phyloP scores from a whole-genome alignment of 371 early-diverging fungal genomes.

The Mucor saturninus region DNA sequence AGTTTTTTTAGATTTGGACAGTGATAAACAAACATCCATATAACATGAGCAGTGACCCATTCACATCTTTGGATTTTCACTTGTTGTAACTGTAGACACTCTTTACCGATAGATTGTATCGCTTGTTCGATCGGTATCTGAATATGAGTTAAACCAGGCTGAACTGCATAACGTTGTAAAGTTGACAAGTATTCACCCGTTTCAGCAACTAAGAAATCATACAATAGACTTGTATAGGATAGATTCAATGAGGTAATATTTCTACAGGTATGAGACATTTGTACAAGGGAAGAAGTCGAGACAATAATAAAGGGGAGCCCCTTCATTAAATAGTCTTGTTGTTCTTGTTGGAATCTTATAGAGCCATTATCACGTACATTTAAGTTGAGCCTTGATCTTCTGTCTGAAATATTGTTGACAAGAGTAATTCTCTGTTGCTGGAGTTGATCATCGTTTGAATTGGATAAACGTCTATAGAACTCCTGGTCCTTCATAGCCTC shows the following conservation, averaged over 20 bases:
- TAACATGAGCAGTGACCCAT: conserved; percentile 60
- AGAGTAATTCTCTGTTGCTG: conserved; percentile 10
- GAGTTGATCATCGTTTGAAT: conserved; percentile 4
- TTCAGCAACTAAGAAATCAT: conserved; percentile 57
- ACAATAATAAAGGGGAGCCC: conserved; percentile 45
- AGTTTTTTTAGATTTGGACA: conserved; percentile 46
- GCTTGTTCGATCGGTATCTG: conserved; percentile 49
- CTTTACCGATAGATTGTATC: conserved; percentile 49
- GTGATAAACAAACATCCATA: conserved; percentile 48
- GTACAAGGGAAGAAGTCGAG: conserved; percentile 62
- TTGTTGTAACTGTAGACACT: conserved; percentile 50
- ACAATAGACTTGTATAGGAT: conserved; percentile 51
- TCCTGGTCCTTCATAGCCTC: conserved; percentile 33
- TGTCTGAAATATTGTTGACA: neutral
- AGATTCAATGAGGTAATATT: conserved; percentile 54
- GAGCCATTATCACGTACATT: neutral
- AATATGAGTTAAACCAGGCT: conserved; percentile 58
- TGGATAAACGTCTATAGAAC: conserved; percentile 23
- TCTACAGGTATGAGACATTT: conserved; percentile 54
- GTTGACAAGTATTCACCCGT: conserved; percentile 67
- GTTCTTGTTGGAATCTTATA: conserved; percentile 5
- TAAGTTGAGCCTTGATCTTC: neutral
- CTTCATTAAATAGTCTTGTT: conserved; percentile 14
- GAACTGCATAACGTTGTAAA: conserved; percentile 55
- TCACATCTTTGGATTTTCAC: conserved; percentile 61